Base-by-base conservation (phyloP, 257 asterid genomes). In the Petrea volubilis region DNA sequence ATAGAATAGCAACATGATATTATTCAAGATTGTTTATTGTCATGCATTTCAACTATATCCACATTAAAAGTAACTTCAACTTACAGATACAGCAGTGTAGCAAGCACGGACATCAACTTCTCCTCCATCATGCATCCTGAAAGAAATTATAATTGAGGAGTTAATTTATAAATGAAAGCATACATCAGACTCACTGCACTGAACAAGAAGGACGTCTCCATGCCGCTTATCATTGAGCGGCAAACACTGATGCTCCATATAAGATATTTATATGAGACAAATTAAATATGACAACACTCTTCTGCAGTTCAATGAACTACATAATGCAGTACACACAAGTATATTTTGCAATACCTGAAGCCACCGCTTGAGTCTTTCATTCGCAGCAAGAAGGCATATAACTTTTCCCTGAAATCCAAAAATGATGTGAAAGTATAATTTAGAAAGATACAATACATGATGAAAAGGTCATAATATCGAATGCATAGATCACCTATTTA, bases 81-180 rank as follows among this genome's bases (percentile, higher is more conserved):
- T 84, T 84, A 95, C 99, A 56, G 99, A 84, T 85, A 95, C 75
- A 43, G 99, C 97, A 66, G 98, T 95, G 83, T 92, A 95, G 82
- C 99, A 90, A 59, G 98, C 97, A 41, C 99, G 99, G 50, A 86
- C 97, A 78, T 95, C 99, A 38, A 92, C 49, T 81, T 95, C 99
- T 65, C 99, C 99, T 23, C 98, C 99, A 69, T 87, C 96, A 80
- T 95, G 99, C 99, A 95, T 95, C 90, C 96, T 92, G 81, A 62
- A 66, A 56, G 50, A 23, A 47, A 76, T 43, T 64, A 70, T 11
- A 61, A 77, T 65, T 62, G 58, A 75, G 44, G 38, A 29, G 3
- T 57, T 23, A 40, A 20, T 25, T 40, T 49, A 44, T 8, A 23
- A 21, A 61, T 21, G 14, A 36, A 73, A 46, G 23, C 56, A 51